These are phyloP conservation scores for Blastobotrys ciferrii DNA, from an alignment of 1,139 yeast genomes.

Conservation along the genomic window DNA sequence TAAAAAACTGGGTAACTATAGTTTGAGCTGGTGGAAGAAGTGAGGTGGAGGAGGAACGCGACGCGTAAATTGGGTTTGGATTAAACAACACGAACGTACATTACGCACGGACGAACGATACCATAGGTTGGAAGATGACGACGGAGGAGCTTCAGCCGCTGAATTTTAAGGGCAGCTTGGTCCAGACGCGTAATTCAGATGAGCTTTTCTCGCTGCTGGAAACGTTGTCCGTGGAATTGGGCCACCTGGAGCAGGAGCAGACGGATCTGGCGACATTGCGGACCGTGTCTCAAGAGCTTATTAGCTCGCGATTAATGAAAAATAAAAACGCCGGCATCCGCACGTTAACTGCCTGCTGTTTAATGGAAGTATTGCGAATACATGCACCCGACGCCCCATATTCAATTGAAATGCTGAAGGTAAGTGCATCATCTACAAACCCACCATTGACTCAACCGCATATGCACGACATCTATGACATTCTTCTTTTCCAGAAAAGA, in stretches of 20 bases:
- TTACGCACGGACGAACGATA: neutral
- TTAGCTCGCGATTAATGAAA: slow-evolving; percentile 55
- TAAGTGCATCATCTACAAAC: slow-evolving; percentile 30
- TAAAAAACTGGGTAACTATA: no score
- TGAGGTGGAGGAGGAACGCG: no score
- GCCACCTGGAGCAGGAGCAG: slow-evolving; percentile 6
- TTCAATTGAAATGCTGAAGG: slow-evolving; percentile 59
- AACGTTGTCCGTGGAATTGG: slow-evolving; percentile 4
- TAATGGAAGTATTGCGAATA: slow-evolving; percentile 72
- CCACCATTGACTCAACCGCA: no score
- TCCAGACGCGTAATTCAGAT: slow-evolving; percentile 6
- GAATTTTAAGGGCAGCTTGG: neutral
- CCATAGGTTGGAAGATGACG: no score
- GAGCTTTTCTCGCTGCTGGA: slow-evolving; percentile 5
- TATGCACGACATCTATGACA: no score
- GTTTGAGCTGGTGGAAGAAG: no score
- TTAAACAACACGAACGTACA: no score
- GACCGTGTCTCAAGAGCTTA: slow-evolving; percentile 50
- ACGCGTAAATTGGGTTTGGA: slow-evolving; percentile 1
- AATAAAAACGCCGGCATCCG: slow-evolving; percentile 71
- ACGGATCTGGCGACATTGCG: slow-evolving; percentile 38
- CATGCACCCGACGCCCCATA: slow-evolving; percentile 94
- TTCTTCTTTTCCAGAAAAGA: no score
- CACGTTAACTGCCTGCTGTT: slow-evolving; percentile 68
- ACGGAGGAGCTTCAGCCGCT: neutral